Evolutionary conservation across 1,284 basidiomycete genomes (phyloP), one percentile per base, ranked within the genome.

Genomic region (Moesziomyces globuligerus): DNA sequence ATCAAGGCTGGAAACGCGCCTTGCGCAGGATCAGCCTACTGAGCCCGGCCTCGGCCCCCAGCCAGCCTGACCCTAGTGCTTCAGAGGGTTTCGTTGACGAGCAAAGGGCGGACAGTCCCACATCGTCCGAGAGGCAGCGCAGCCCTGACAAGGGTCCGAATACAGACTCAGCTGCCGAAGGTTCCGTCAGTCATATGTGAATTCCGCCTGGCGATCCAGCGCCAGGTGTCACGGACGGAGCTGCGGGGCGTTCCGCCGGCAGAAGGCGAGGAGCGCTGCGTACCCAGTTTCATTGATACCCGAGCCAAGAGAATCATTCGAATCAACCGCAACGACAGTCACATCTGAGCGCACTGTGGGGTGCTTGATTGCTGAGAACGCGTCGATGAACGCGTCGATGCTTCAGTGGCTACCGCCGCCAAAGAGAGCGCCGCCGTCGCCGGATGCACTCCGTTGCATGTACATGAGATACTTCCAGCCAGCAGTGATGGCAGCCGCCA

Each of bases 401-500:
- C 13, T 5, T 46, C 47, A 55, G 20, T 36, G 47, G 3, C 48
- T 36, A 8, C 42, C 50, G 13, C 49, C 58, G 26, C 57, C 65
- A 46, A 68, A 68, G 8, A 68, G 48, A 4, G 41, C 54, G n/a
- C 65, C 65, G 7, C 65, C 65, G 25, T 68, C 65, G 20, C 65
- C 65, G 5, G 54, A 54, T 7, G 53, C 40, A n/a, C 46, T 53
- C 18, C 54, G 40, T 50, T 68, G 65, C 53, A 60, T 56, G n/a
- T 54, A 62, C 46, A 51, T 24, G 17, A 68, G 39, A 43, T 68
- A 68, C 46, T 68, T 68, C 49, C 54, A 61, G 0, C 13, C 68
- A 2, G 55, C 67, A 3, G 78, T 75, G 6, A 74, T 67, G 3
- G 72, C 66, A 0, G 83, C 83, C 0, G 83, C 72, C 23, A 82